These are phyloP conservation scores for Hammondia hammondi DNA, from an alignment of 169 alveolate genomes.

Conservation along the genomic window DNA sequence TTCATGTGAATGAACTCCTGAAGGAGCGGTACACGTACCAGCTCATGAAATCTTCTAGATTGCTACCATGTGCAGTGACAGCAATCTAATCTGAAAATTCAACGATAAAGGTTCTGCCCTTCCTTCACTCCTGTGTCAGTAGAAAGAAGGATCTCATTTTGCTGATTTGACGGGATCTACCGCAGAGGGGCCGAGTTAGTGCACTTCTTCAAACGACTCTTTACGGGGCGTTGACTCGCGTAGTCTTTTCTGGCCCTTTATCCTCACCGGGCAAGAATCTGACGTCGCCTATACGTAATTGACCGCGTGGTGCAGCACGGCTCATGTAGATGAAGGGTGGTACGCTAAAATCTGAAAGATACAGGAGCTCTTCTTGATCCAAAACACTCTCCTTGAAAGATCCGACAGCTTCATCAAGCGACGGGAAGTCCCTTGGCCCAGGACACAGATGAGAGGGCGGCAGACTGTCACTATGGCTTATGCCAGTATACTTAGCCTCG, in stretches of 20 bases:
- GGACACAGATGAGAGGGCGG: conserved; percentile 26
- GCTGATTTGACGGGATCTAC: no score
- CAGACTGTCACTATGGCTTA: not conserved
- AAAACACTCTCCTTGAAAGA: not conserved
- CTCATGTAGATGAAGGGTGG: conserved; percentile 13
- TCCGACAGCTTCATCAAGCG: not conserved
- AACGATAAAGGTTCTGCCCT: no score
- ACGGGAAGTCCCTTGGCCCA: not conserved
- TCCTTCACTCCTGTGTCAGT: no score
- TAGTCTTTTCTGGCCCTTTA: not conserved
- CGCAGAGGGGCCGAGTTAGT: no score
- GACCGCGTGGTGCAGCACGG: not conserved
- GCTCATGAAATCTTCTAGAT: no score
- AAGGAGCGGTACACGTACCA: no score
- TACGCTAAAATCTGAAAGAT: not conserved
- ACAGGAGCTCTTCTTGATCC: not conserved
- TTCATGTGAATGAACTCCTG: not conserved
- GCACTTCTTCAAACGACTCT: no score
- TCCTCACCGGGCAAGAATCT: not conserved
- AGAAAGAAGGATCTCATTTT: no score
- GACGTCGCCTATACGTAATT: not conserved
- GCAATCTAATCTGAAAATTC: no score
- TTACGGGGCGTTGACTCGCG: no score
- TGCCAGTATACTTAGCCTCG: not conserved
- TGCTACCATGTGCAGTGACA: no score